Evolutionary conservation across 352 stramenopile species (phyloP), one percentile per base, ranked within the genome.

Genomic region (Peronospora tabacina): DNA sequence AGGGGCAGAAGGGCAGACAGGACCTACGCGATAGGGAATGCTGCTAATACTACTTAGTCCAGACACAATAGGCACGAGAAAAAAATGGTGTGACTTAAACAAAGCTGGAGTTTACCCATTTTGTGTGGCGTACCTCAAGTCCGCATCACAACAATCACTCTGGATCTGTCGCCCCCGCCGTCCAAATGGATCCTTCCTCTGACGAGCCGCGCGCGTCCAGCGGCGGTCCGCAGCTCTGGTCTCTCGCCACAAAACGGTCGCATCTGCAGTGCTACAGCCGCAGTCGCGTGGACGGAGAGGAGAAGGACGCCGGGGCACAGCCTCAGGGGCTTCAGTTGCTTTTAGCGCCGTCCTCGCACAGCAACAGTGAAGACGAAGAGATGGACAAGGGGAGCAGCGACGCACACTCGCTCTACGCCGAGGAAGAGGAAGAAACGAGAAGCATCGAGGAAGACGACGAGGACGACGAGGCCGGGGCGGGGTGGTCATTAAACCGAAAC

Each of bases 311-410:
- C 12, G 4, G 17, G 13, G 28, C 49, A 37, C 49, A 46, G 13
- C 44, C 52, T 1, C 52, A 33, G 5, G 55, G 49, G 0, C 36
- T 63, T n/a, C 16, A 46, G 20, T 16, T 68, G 29, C 24, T 74
- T 7, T 26, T 72, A 33, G 49, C 65, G 3, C 43, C 62, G 10
- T 50, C 47, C 13, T 44, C 58, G 2, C 71, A 71, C 47, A 68
- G 61, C 43, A 74, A 53, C 49, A 61, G 40, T 19, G 45, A 61
- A 7, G 41, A 28, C 13, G 54, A 60, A 5, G 51, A 53, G 8
- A 35, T 44, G 0, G 51, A 58, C 12, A 24, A 10, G n/a, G 10
- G 22, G 13, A 54, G 56, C 39, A 37, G 12, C n/a, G 28, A 48
- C 41, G 22, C 43, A 26, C 36, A 15, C 1, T 16, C 41, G 9